Base-by-base conservation (phyloP, 495 filamentous ascomycete genomes). In the Aspergillus homomorphus region DNA sequence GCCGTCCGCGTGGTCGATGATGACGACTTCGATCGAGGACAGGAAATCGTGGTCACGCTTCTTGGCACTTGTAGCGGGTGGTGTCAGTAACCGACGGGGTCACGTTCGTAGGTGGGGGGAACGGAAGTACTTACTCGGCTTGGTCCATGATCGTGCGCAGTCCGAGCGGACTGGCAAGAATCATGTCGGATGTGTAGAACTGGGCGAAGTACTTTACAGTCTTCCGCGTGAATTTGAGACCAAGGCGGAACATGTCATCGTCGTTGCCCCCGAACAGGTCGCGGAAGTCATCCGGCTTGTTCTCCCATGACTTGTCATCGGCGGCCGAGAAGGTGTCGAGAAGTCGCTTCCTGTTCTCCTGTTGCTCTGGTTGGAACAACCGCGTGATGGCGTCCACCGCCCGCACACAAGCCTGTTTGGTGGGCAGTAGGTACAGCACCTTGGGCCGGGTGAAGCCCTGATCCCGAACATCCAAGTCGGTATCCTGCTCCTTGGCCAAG, bases 391-490 rank as follows among this genome's bases (percentile, higher is more conserved):
- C 80, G 43, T 96, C 82, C 30, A 96, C 79, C 62, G 84, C 84
- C 61, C 85, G 84, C 46, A 89, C 88, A 60, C 90, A 95, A 2
- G 90, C 85, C 62, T 96, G 85, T 45, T 91, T 81, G 0, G 94
- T 98, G 1, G 94, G 93, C 8, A 96, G 73, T 42, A 98, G 78
- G 62, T 96, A 87, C 21, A 98, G 82, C 18, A 97, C 86, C 65
- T 96, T 97, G 7, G 95, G 94, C 2, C 94, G 81, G 0, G 94
- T 96, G 69, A 97, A 98, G 4, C 95, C 94, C 73, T 98, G 94
- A 69, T 98, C 95, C 45, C 92, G 84, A 24, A 91, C 77, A 53
- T 98, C 94, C 21, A 90, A 75, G 26, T 88, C 85, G 46, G 83
- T 81, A 30, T 78, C 77, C 28, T 77, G 77, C 43, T 82, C 80